Base-by-base conservation (phyloP, 176 grass and related monocot species). In the Ananas comosus region DNA sequence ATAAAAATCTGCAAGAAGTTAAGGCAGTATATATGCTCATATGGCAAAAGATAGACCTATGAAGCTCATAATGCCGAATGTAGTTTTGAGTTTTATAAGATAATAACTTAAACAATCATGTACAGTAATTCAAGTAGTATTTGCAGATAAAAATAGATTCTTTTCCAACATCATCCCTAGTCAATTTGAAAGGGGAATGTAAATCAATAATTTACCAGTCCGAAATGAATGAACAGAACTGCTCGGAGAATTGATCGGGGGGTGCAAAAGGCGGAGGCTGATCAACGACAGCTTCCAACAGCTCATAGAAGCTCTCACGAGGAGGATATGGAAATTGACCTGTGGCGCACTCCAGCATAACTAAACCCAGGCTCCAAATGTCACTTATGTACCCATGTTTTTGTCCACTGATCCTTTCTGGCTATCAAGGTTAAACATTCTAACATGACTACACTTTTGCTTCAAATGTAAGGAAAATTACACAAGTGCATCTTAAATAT, bases 351-450 rank as follows among this genome's bases (percentile, higher is more conserved):
- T 97, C 89, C 68, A 97, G 67, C 24, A 93, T 71, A 54, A 92
- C 76, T 51, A 97, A 72, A 19, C 94, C 94, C 47, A 97, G 74
- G 81, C 94, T 97, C 94, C 94, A 97, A 61, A 97, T 97, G 67
- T 97, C 94, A 80, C 94, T 97, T 70, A 88, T 53, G 57, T 81
- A 73, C 11, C 93, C 93, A 73, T 97, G 86, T 72, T 67, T 97
- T 65, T 83, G 4, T 4, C 89, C 84, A 75, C 61, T 85, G 51
- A 97, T 97, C 79, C 93, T 87, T 87, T 97, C 93, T 29, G 93
- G 93, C 93, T 97, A 74, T 77, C 64, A 90, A 78, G 63, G 75
- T 68, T 10, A 86, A 22, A 53, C 74, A 59, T 50, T 49, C 19
- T 72, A 65, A 13, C 19, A 65, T 11, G 11, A 50, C 4, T 49